Percentiles rank a stretch among this genome's conserved stretches.
Conservation (phyloP, 2,329 filamentous ascomycete species). For the Colletotrichum tropicale region DNA sequence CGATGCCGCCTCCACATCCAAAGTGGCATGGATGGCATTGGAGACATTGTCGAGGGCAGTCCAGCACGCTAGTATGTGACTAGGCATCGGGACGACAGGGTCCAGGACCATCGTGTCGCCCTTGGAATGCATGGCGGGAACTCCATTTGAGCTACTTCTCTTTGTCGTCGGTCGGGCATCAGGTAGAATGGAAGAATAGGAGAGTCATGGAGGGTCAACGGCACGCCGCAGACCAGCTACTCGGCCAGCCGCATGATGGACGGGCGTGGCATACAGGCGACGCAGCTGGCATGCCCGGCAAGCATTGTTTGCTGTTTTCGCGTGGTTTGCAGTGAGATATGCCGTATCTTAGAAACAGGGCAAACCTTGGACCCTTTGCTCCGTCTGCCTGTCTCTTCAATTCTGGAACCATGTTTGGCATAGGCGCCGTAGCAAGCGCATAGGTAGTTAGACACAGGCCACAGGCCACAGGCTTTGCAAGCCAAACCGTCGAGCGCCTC, state of each 20-base stretch:
- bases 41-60: neutral
- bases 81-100: neutral
- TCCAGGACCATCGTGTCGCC: neutral
- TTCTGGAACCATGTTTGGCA: neutral
- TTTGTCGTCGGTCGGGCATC: neutral
- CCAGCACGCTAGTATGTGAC: neutral
- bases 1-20: neutral
- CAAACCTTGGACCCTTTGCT: neutral
- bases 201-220: neutral
- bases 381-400: neutral
- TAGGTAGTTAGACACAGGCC: neutral
- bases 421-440: neutral
- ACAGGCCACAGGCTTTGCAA: neutral
- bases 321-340: neutral
- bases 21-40: neutral
- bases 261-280: neutral
- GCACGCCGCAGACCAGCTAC: conserved; percentile 7
- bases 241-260: conserved; percentile 8
- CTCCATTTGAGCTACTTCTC: neutral
- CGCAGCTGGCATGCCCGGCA: neutral
- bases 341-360: neutral
- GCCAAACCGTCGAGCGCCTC: neutral
- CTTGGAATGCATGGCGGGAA: neutral
- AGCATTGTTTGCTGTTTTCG: conserved; percentile 3
- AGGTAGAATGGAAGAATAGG: neutral